A percentile compares a stretch with the other conserved stretches of the same genome.
Conservation (phyloP, 371 early-diverging fungal genomes). For the Umbelopsis sp. region DNA sequence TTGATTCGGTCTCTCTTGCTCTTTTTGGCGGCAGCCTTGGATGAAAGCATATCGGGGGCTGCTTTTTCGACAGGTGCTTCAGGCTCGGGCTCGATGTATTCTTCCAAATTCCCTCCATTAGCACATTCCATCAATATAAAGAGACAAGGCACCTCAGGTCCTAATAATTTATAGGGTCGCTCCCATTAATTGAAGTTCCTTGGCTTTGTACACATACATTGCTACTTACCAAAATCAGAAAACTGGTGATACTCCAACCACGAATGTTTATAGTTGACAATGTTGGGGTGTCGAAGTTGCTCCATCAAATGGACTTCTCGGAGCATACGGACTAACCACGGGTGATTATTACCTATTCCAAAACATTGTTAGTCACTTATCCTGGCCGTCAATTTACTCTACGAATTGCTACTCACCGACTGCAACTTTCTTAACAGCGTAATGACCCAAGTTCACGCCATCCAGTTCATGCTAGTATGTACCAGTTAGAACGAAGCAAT, state of each 20-base stretch:
- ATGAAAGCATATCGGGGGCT: not conserved
- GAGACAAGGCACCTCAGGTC: constrained; percentile 90
- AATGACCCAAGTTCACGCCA: constrained; percentile 79
- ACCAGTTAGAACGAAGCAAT: too few species aligned
- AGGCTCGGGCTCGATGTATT: constrained; percentile 67
- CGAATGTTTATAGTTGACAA: constrained; percentile 93
- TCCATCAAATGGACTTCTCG: constrained; percentile 92
- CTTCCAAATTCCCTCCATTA: constrained; percentile 95
- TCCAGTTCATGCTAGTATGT: constrained; percentile 72
- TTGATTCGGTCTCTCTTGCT: constrained; percentile 44
- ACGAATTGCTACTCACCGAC: constrained; percentile 57
- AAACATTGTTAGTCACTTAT: not conserved
- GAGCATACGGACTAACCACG: constrained; percentile 94
- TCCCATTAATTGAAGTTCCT: not conserved
- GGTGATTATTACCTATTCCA: constrained; percentile 69
- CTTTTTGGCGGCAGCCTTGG: constrained; percentile 28
- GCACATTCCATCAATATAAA: constrained; percentile 98
- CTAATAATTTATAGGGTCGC: constrained; percentile 21
- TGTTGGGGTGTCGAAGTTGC: constrained; percentile 86
- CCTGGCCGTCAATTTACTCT: not conserved
- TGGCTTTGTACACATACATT: not conserved
- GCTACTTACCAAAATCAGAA: constrained; percentile 70
- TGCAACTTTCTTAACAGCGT: constrained; percentile 93
- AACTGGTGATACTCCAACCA: constrained; percentile 88
- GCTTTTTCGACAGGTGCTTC: not conserved